Evolutionary conservation across 176 grass and related monocot genomes (phyloP).

Genomic region (Aegilops tauschii): DNA sequence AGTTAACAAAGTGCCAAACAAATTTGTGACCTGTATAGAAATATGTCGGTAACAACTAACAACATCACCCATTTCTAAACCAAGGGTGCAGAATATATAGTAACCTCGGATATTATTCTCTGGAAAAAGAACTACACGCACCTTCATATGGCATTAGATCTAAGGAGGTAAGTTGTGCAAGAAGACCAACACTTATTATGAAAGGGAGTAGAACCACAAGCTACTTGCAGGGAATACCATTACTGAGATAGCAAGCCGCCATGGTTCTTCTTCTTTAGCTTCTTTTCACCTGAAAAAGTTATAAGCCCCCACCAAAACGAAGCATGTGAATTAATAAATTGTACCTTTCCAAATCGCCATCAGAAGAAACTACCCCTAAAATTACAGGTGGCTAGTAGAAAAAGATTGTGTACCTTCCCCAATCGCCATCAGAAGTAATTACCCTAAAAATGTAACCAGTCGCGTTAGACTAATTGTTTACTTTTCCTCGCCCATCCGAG

Average conservation of each 20-base stretch:
- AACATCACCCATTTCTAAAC: conserved; percentile 5
- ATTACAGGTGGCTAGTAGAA: no score
- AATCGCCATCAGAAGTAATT: neutral
- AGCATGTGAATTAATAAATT: no score
- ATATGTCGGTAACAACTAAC: neutral
- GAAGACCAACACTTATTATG: conserved; percentile 46
- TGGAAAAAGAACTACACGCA: no score
- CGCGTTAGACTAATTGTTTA: no score
- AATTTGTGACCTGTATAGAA: conserved; percentile 25
- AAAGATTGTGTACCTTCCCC: no score
- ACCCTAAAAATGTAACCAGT: no score
- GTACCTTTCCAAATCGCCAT: no score
- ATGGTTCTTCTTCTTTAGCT: conserved; percentile 32
- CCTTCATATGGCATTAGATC: conserved; percentile 8
- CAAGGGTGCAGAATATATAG: neutral
- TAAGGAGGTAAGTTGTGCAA: conserved; percentile 29
- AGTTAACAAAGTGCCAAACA: neutral
- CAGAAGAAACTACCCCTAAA: no score
- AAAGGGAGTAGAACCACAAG: conserved; percentile 4
- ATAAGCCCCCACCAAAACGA: neutral
- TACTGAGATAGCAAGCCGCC: conserved; percentile 14
- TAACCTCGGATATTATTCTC: no score
- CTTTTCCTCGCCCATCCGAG: no score
- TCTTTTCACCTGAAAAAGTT: no score
- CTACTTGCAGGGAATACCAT: conserved; percentile 33